Evolutionary conservation across 2,329 filamentous ascomycete species (phyloP), one percentile per base, ranked within the genome.

Genomic region (Penicillium palitans): DNA sequence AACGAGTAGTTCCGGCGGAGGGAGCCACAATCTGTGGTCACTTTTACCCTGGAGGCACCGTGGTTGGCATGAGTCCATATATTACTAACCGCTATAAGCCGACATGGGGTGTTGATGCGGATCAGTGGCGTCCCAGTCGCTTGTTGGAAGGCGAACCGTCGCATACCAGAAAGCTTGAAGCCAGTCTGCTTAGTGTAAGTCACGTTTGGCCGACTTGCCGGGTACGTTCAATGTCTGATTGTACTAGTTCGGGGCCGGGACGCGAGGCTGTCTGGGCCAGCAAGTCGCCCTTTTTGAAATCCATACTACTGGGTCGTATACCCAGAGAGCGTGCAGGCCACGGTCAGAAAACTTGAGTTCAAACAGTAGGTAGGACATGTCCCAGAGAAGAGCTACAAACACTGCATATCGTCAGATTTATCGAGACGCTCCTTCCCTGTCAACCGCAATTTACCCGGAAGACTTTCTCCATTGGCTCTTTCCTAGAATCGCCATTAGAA

Each of bases 261-360:
- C 52, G 47, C 45, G 52, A 55, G 52, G 52, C 42, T 55, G 45
- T 42, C 52, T 55, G 37, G 52, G 52, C 44, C 45, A 55, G 25
- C 37, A 55, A 37, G 45, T 55, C 39, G 52, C 52, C 39, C 42
- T 45, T 45, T 45, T 45, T 45, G 24, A 45, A 47, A 47, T 56
- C 46, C 29, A 29, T 56, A 56, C 46, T 56, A 37, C 27, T 56
- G 46, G 53, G 53, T 56, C 39, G 27, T 56, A 50, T 56, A 56
- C 24, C 53, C 46, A 42, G 46, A 56, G 46, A 56, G 53, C 45
- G 53, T 56, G 39, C 45, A 50, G 45, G 53, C 40, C n/a, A 56
- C 37, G 31, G 46, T 56, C 7, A 56, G 53, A 37, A 56, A 56
- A 50, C 46, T 40, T 46, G 19, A 56, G 35, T 50, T 31, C 31